Base-by-base conservation (phyloP, 176 grass and related monocot species). In the Oryza rufipogon region DNA sequence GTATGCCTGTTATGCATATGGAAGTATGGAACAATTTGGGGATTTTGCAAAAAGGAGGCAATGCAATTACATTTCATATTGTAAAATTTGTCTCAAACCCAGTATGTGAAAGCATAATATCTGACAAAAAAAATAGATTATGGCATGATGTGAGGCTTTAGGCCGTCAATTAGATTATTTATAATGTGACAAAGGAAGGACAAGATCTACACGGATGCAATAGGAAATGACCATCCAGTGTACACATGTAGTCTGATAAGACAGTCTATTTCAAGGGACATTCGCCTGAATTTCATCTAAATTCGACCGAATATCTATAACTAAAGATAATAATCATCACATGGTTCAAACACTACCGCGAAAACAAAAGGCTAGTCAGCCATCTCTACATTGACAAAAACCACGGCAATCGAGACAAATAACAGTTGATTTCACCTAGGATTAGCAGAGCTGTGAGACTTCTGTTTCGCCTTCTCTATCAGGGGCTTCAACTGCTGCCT, bases 401-500 rank as follows among this genome's bases (percentile, higher is more conserved):
- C 16, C n/a, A 11, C 60, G 83, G 58, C 67, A 83, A 44, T 30
- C 75, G 19, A 42, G 17, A 34, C 33, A 32, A 64, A 44, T 16
- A 73, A 32, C 48, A 7, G 61, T 64, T 75, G 34, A 20, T 80
- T 82, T 87, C 75, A 90, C 49, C 76, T 90, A 64, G 61, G 2
- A 56, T 67, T 63, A 63, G 58, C 87, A 46, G 88, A 36, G 71
- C 88, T 86, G 20, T 86, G 77, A 44, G 89, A 85, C 76, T 87
- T 89, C 74, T 92, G 88, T 41, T 92, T 94, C 19, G 92, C 95
- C 81, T 94, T 94, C 86, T 97, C 95, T 83, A 97, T 91, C 52
- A 97, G 75, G 68, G 95, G 92, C 46, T 92, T 97, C 75, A 97
- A 22, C 67, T 97, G 90, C 76, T 94, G 44, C 79, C 94, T 97